A percentile compares a stretch with the other conserved stretches of the same genome.
Evolutionary conservation across 2,329 filamentous ascomycete species (phyloP).

Genomic region (Dactylellina leptospora): DNA sequence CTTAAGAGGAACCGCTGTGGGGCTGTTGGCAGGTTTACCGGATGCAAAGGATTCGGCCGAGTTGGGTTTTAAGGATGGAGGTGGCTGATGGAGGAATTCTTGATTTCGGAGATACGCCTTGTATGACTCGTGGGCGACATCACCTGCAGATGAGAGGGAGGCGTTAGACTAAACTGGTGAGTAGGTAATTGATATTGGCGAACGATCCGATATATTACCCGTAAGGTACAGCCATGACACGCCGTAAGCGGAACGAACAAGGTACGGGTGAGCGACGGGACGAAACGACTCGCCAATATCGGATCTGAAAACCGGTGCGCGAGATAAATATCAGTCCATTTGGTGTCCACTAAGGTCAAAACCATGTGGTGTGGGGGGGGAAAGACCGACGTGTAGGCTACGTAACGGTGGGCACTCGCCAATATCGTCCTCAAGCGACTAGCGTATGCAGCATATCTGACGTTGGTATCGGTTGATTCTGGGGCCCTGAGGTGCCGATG

Average conservation of each 20-base stretch:
- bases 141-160: slow-evolving; percentile 63
- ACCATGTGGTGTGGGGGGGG: not conserved
- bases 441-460: slow-evolving; percentile 94
- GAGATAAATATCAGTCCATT: no score
- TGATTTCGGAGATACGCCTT: slow-evolving; percentile 92
- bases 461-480: slow-evolving; percentile 82
- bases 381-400: slow-evolving; percentile 72
- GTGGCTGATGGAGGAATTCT: slow-evolving; percentile 73
- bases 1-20: slow-evolving; percentile 70
- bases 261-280: slow-evolving; percentile 83
- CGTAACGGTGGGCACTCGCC: slow-evolving; percentile 89
- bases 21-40: slow-evolving; percentile 32
- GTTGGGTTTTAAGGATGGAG: slow-evolving; percentile 25
- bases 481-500: slow-evolving; percentile 1
- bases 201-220: slow-evolving; percentile 59
- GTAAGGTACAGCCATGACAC: slow-evolving; percentile 91
- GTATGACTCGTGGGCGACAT: slow-evolving; percentile 92
- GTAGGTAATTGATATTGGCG: not conserved
- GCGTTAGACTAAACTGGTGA: not conserved
- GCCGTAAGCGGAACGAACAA: slow-evolving; percentile 83
- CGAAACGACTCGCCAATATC: slow-evolving; percentile 91
- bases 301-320: no score
- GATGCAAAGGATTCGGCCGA: slow-evolving; percentile 37
- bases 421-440: slow-evolving; percentile 85
- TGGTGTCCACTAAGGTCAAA: no score